Base-by-base conservation (phyloP, 352 stramenopile genomes). In the Pythium grandisporangium region DNA sequence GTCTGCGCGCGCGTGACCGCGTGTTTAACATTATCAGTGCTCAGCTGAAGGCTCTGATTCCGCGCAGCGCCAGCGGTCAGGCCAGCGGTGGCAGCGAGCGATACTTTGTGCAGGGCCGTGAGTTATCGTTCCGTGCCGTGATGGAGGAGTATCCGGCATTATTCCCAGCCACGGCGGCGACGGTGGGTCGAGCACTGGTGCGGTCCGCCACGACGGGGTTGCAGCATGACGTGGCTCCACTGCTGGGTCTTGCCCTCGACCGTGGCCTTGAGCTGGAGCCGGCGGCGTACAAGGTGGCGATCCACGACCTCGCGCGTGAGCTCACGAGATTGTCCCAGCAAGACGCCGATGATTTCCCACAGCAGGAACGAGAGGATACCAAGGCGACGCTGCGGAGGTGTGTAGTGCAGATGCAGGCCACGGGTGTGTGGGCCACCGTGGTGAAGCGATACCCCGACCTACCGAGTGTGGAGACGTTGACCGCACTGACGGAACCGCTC, bases 21-120 rank as follows among this genome's bases (percentile, higher is more conserved):
- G 66, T 83, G 23, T 79, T 83, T 25, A 66, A 87, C 21, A 51
- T 77, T 26, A 67, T 83, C 8, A 75, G 65, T 7, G 61, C 64
- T 36, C 70, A 84, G 21, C 58, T 83, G 20, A 51, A 65, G 46
- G 49, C 53, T 19, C 45, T 80, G 19, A 51, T 50, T 4, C 33
- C 59, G 10, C 37, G 44, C 4, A 36, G 26, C 17, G 14, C 20
- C 1, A 32, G 44, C 19, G 38, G 35, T 21, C 38, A 57, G 25
- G 45, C 50, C 2, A 42, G 57, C 2, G 30, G 20, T 13, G 16
- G 20, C 3, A 42, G 46, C 8, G 39, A 42, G 21, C 48, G 45
- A 22, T 68, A 71, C 25, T 48, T 72, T 14, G 55, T 77, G 14
- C 52, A 77, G 5, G 71, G 52, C 19, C 48, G 69, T 40, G 44